These are phyloP conservation scores for Balakata baccata DNA, from an alignment of 345 rosid species.

Conservation along the genomic window DNA sequence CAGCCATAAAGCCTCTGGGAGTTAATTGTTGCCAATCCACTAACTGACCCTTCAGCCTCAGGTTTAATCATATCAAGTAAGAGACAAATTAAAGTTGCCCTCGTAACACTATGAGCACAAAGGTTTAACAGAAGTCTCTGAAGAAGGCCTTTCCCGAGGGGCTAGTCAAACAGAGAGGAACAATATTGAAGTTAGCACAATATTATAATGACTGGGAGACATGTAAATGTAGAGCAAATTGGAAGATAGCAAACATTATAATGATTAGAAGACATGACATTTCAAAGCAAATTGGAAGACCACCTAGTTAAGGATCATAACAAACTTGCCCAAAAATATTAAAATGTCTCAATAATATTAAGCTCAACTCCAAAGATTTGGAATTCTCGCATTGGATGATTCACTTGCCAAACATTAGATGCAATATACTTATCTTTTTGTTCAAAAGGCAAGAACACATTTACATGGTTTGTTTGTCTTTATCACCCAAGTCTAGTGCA, in stretches of 20 bases:
- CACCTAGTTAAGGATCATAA: background rate
- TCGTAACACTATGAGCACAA: conserved; percentile 73
- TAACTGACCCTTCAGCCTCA: conserved; percentile 63
- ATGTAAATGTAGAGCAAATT: background rate
- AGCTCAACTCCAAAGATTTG: no score
- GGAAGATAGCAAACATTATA: no score
- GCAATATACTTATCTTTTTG: no score
- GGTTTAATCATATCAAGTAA: conserved; percentile 79
- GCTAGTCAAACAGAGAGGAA: conserved; percentile 42
- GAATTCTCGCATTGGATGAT: no score
- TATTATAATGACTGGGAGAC: background rate
- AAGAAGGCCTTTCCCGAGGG: conserved; percentile 92
- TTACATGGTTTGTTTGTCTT: no score
- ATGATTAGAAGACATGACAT: no score
- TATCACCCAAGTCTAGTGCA: no score
- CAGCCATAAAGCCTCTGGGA: conserved; percentile 94
- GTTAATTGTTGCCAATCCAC: conserved; percentile 60
- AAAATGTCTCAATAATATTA: background rate
- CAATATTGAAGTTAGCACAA: conserved; percentile 25
- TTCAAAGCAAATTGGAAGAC: no score
- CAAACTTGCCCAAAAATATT: no score
- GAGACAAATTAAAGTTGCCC: conserved; percentile 68
- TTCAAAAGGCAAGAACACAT: no score
- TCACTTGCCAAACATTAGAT: no score
- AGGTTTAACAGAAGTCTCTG: conserved; percentile 84